Evolutionary conservation across 805 yeast species (phyloP).

Genomic region (Alloascoidea hylecoeti): DNA sequence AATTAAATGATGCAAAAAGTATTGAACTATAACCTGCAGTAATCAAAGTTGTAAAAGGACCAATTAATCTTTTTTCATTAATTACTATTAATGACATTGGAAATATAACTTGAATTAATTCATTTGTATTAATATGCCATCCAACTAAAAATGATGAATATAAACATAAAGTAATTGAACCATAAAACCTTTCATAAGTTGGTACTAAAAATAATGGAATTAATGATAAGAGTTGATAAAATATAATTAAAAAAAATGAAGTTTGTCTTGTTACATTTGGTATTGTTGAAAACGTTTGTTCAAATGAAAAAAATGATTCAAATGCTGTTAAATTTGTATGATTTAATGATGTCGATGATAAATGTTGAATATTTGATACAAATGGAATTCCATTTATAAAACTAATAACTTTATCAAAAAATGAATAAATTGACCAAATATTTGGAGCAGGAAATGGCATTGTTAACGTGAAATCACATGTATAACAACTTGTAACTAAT

Average conservation of each 20-base stretch:
- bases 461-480: too few relatives aligned
- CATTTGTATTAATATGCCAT: constrained; percentile 86
- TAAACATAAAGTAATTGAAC: constrained; percentile 64
- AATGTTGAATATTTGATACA: too few relatives aligned
- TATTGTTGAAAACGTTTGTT: too few relatives aligned
- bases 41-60: constrained; percentile 28
- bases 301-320: too few relatives aligned
- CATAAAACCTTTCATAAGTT: constrained; percentile 54
- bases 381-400: too few relatives aligned
- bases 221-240: constrained; percentile 59
- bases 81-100: constrained; percentile 62
- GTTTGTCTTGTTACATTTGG: background rate
- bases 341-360: too few relatives aligned
- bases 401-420: too few relatives aligned
- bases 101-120: constrained; percentile 56
- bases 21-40: constrained; percentile 64
- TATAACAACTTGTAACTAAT: constrained; percentile 68
- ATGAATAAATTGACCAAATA: constrained; percentile 71
- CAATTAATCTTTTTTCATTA: constrained; percentile 49
- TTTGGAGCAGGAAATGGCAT: too few relatives aligned
- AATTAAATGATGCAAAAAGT: constrained; percentile 63
- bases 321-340: too few relatives aligned
- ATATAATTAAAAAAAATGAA: constrained; percentile 49
- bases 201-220: constrained; percentile 54
- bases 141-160: constrained; percentile 71